Evolutionary conservation across 768 basidiomycete genomes (phyloP), one percentile per base, ranked within the genome.

Genomic region (Jaapia argillacea): DNA sequence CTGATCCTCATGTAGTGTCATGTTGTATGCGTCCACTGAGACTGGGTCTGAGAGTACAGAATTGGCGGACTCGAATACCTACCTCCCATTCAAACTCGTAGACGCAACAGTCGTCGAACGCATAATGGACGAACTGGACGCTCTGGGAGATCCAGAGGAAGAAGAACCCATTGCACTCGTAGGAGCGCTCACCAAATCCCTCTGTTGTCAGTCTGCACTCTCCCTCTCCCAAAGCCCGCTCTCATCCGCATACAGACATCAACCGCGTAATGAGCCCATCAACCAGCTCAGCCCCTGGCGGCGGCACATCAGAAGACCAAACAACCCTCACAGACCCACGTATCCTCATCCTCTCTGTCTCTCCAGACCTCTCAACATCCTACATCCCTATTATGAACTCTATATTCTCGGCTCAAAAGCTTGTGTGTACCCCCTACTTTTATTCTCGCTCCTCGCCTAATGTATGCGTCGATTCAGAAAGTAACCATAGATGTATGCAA

Each of bases 351-450:
- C 69, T 99, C 42, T 93, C 91, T 31, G 91, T 96, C 43, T 94
- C 93, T 7, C 88, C 89, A 13, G 87, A 94, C 63, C 71, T 83
- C 23, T 83, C 87, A 6, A 74, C 81, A 5, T 89, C 92, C 6
- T 99, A 99, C 62, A 94, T 98, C 40, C 89, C 94, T 21, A 81
- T 98, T 58, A 99, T 99, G 96, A 98, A 98, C 59, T 83, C 92
- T 43, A 98, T 98, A 40, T 99, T 99, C 64, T 92, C 93, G 14
- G 96, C 96, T 4, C 96, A 99, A 62, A 99, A 99, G 67, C 71
- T 91, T 51, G 94, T 88, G 49, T 7, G n/a, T n/a, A n/a, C 22
- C 14, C 28, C 38, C 28, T 38, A 33, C 31, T 16, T 33, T 16
- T 10, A 33, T 33, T 33, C 31, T n/a, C n/a, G n/a, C n/a, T n/a